Percentiles rank a stretch among this genome's conserved stretches.
phyloP scores from a whole-genome alignment of 495 filamentous ascomycete genomes.

The Evansstolkia leycettana region DNA sequence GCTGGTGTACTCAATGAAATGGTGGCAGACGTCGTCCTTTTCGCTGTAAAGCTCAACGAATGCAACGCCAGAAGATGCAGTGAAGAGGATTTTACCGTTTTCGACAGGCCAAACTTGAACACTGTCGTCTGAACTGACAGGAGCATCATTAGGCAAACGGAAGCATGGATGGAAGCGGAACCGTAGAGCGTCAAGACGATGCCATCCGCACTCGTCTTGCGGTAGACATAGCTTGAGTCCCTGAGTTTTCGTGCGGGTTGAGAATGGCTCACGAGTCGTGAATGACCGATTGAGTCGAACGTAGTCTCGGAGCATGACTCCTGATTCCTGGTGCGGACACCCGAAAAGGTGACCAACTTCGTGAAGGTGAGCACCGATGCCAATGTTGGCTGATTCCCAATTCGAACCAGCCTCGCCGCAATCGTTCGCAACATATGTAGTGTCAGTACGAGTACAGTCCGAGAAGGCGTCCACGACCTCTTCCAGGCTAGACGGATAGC shows the following conservation, averaged over 20 bases:
- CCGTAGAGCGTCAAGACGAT: constrained; percentile 73
- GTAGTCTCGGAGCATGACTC: constrained; percentile 84
- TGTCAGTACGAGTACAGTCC: constrained; percentile 82
- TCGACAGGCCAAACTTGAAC: constrained; percentile 84
- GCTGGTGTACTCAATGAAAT: constrained; percentile 66
- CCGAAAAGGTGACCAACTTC: constrained; percentile 81
- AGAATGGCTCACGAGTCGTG: constrained; percentile 63
- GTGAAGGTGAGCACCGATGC: constrained; percentile 84
- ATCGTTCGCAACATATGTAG: constrained; percentile 69
- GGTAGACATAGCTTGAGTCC: constrained; percentile 58
- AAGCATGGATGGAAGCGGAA: constrained; percentile 91
- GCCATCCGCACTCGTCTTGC: constrained; percentile 78
- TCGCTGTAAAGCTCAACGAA: constrained; percentile 72
- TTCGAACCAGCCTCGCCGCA: constrained; percentile 72
- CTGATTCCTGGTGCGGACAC: constrained; percentile 74
- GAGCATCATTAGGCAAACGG: constrained; percentile 61
- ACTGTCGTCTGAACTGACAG: constrained; percentile 56
- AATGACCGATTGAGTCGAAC: constrained; percentile 75
- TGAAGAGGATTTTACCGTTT: constrained; percentile 65
- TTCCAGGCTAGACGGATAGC: constrained; percentile 72
- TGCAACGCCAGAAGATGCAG: constrained; percentile 67
- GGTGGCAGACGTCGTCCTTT: constrained; percentile 60
- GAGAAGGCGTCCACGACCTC: constrained; percentile 77
- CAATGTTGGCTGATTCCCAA: constrained; percentile 85
- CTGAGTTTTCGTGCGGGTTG: constrained; percentile 69